Conservation (phyloP, 305 asterid species). For the Rubia occidens region DNA sequence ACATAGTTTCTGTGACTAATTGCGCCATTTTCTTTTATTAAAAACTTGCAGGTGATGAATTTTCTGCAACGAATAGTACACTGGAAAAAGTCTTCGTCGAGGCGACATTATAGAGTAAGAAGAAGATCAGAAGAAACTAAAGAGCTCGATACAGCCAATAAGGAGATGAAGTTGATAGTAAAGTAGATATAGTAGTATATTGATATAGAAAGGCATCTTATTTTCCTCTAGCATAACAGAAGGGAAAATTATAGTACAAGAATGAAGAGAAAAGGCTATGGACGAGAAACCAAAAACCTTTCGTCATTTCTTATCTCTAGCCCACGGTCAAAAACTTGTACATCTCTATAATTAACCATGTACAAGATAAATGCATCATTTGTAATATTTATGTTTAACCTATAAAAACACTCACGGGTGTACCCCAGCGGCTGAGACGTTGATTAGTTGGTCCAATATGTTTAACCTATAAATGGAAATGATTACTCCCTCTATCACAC, state of each 20-base stretch:
- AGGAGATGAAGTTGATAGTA: conserved; percentile 12
- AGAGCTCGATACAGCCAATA: conserved; percentile 23
- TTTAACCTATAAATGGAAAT: conserved; percentile 5
- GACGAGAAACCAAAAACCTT: too few relatives aligned
- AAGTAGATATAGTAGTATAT: conserved; percentile 15
- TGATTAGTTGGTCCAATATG: too few relatives aligned
- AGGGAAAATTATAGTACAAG: neutral
- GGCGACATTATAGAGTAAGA: conserved; percentile 39
- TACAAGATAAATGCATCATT: conserved; percentile 24
- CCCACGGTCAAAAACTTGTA: conserved; percentile 29
- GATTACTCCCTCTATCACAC: too few relatives aligned
- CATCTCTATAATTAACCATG: conserved; percentile 36
- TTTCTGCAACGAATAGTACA: conserved; percentile 66
- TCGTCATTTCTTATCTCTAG: too few relatives aligned
- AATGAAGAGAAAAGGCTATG: neutral
- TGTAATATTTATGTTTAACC: neutral
- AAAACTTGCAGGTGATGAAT: conserved; percentile 52
- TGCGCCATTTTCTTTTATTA: neutral
- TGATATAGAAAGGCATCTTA: conserved; percentile 1
- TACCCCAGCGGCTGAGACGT: too few relatives aligned
- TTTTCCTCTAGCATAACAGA: conserved; percentile 8
- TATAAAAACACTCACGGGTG: neutral
- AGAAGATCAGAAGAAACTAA: conserved; percentile 48
- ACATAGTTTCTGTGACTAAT: neutral
- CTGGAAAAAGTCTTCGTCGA: conserved; percentile 48